Base-by-base conservation (phyloP, 192 early-diverging fungal species). In the Dissophora ornata region DNA sequence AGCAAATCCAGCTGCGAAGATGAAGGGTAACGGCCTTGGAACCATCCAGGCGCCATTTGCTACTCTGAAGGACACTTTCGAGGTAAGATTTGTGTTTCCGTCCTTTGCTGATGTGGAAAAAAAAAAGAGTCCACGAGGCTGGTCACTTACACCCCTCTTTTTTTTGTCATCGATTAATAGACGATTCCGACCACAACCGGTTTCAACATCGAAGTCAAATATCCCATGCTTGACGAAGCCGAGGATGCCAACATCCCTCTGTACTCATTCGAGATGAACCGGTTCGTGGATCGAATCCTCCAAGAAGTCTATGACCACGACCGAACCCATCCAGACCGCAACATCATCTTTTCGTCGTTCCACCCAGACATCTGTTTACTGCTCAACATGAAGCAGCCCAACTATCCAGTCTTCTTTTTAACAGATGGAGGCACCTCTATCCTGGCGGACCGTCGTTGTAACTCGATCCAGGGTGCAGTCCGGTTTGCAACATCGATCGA, bases 161-260 rank as follows among this genome's bases (percentile, higher is more conserved):
- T 53, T 19, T 56, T 33, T 66, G n/a, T 18, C 44, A 36, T 32
- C 26, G 33, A 33, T n/a, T 24, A 41, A 16, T 75, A 91, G 85
- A 84, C 75, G 25, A 87, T 97, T 21, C 95, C 96, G 0, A 69
- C 79, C 5, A 67, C 79, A 10, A 87, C 92, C 30, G 96, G 95
- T 6, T 98, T 97, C 69, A 96, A 97, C 64, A 92, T 98, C 55
- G 97, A 98, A 73, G 87, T 98, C 80, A 98, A 98, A 81, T 98
- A 97, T 60, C 97, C 97, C 6, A 92, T 94, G 88, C 81, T 92
- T 7, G 90, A 96, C 57, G 97, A 98, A 68, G 93, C 95, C 38
- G 91, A 95, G 78, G 82, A 83, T 30, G 90, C 88, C 25, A 84
- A 86, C 30, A 81, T 98, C 15, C 86, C 77, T 13, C 67, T 84